Base-by-base conservation (phyloP, 208 protist genomes). In the Trypanosomatidae sp. region DNA sequence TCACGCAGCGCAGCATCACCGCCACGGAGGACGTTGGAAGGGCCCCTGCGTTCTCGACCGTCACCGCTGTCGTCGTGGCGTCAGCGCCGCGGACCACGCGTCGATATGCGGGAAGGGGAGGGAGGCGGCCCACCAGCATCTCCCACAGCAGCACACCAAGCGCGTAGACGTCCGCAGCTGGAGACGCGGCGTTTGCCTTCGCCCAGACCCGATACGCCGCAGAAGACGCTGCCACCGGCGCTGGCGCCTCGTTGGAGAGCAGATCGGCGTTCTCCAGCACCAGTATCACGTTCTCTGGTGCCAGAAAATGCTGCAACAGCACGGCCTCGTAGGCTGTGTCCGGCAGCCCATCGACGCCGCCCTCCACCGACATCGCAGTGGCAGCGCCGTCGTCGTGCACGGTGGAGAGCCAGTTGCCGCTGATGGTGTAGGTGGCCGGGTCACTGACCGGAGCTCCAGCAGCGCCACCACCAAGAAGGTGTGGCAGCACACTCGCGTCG, bases 61-160 rank as follows among this genome's bases (percentile, higher is more conserved):
- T 50, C n/a, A n/a, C n/a, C n/a, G n/a, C n/a, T n/a, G n/a, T n/a
- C n/a, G n/a, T n/a, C n/a, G n/a, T n/a, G n/a, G n/a, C n/a, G n/a
- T n/a, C n/a, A n/a, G n/a, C n/a, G 4, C 9, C 46, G 46, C 25
- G 49, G n/a, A 66, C 17, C 10, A 43, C 72, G 28, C 65, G 62
- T 36, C 76, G 67, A 49, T 75, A 80, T 17, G 69, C 75, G n/a
- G 75, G 69, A 30, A 78, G 62, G 19, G 84, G 84, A 17, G 80
- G 84, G 17, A 77, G 62, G 1, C 73, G 82, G 1, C 86, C 86
- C 12, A 84, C 64, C 10, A 90, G 66, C 80, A 92, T 77, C 56
- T 79, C 77, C 60, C 87, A 92, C 46, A 91, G 73, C 55, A 95
- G 56, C 22, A 89, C 86, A 15, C 90, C 90, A 30, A 92, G 62